A percentile compares a stretch with the other conserved stretches of the same genome.
Evolutionary conservation across 345 rosid species (phyloP).

Genomic region (Eucalyptus urophylla): DNA sequence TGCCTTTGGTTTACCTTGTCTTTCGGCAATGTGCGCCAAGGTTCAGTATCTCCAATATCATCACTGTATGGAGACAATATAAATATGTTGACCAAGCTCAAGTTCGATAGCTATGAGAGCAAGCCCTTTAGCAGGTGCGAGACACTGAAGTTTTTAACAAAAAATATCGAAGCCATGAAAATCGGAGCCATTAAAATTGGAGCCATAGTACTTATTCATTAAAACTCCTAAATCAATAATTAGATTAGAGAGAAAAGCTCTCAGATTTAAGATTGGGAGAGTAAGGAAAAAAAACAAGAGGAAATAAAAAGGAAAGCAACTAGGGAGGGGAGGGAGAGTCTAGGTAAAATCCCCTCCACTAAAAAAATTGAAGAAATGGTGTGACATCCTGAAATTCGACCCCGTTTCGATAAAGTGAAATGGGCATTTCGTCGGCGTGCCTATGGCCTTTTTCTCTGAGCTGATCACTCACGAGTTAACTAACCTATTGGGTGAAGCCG

Average conservation of each 20-base stretch:
- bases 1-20: background rate
- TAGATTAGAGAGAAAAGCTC: background rate
- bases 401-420: too few species aligned
- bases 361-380: background rate
- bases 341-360: background rate
- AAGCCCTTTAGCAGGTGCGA: background rate
- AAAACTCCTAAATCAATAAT: too few species aligned
- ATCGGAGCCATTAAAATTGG: background rate
- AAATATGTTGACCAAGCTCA: background rate
- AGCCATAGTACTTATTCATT: background rate
- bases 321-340: background rate
- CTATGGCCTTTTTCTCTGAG: too few species aligned
- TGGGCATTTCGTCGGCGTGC: too few species aligned
- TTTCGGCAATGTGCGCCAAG: background rate
- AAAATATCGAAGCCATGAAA: background rate
- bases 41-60: background rate
- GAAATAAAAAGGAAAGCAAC: background rate
- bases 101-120: background rate
- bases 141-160: background rate
- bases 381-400: too few species aligned
- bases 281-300: background rate
- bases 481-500: too few species aligned
- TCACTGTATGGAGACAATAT: background rate
- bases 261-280: rapidly evolving
- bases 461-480: too few species aligned